Conservation (phyloP, 495 filamentous ascomycete genomes). For the Neurospora sublineolata region DNA sequence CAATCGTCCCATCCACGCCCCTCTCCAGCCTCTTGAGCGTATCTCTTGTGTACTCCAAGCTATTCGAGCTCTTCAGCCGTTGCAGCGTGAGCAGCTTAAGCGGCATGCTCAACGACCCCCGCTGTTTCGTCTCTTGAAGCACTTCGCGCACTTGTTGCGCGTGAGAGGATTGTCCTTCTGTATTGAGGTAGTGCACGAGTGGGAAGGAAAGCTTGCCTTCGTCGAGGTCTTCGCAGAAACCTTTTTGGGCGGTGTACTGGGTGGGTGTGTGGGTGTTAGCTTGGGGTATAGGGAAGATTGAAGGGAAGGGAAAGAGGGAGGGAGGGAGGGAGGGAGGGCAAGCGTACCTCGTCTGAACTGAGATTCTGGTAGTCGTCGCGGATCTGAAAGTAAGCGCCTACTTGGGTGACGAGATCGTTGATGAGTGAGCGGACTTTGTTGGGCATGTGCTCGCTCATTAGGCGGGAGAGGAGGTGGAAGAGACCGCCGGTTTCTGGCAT, state of each 20-base stretch:
- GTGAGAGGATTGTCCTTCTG: neutral
- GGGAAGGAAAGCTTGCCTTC: conserved; percentile 50
- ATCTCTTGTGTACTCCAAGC: neutral
- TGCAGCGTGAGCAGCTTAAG: neutral
- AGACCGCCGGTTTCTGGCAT: conserved; percentile 60
- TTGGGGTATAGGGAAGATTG: neutral
- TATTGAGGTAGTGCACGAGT: conserved; percentile 22
- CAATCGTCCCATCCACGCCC: neutral
- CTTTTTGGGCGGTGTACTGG: conserved; percentile 39
- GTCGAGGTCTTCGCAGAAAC: conserved; percentile 45
- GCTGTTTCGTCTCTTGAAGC: neutral
- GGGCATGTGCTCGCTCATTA: conserved; percentile 67
- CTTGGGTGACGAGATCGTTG: conserved; percentile 58
- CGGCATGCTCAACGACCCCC: neutral
- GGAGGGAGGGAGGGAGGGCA: neutral
- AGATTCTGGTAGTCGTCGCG: conserved; percentile 85
- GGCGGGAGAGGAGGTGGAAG: conserved; percentile 68
- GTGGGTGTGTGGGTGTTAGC: neutral
- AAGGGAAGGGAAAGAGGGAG: neutral
- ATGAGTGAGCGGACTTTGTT: conserved; percentile 33
- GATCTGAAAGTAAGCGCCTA: conserved; percentile 79
- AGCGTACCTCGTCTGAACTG: conserved; percentile 5
- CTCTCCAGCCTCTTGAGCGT: neutral
- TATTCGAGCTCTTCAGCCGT: neutral
- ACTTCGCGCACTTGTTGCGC: neutral